Percentiles rank a stretch among this genome's conserved stretches.
Conservation (phyloP, 768 basidiomycete genomes). For the Podaxis rugospora region DNA sequence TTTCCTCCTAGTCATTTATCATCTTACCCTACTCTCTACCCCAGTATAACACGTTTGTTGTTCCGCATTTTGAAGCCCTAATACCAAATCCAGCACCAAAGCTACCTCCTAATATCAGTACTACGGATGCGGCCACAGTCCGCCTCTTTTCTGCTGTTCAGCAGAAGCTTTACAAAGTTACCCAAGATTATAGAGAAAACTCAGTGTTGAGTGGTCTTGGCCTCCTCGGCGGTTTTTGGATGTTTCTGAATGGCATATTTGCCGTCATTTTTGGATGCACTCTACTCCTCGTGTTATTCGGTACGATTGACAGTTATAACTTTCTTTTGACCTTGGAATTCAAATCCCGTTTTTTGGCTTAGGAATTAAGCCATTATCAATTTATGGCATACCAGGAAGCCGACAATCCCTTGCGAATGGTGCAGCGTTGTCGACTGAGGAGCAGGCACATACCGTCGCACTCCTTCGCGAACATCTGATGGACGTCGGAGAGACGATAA, state of each 20-base stretch:
- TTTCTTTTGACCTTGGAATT: neutral
- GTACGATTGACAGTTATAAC: neutral
- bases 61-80: neutral
- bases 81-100: neutral
- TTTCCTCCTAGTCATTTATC: neutral
- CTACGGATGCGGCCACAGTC: neutral
- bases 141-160: neutral
- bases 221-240: conserved; percentile 12
- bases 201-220: conserved; percentile 7
- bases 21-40: neutral
- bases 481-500: neutral
- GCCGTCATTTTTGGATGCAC: conserved; percentile 9
- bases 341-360: neutral
- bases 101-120: neutral
- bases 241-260: conserved; percentile 4
- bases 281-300: conserved; percentile 1
- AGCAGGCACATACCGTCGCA: neutral
- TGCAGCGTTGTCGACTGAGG: neutral
- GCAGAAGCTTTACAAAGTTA: neutral
- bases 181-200: conserved; percentile 8
- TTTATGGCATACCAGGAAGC: neutral
- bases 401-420: neutral
- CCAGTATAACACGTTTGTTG: neutral
- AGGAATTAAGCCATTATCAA: conserved; percentile 3
- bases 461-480: neutral